Evolutionary conservation across 2,329 filamentous ascomycete genomes (phyloP), one percentile per base, ranked within the genome.

Genomic region (Albifimbria verrucaria): DNA sequence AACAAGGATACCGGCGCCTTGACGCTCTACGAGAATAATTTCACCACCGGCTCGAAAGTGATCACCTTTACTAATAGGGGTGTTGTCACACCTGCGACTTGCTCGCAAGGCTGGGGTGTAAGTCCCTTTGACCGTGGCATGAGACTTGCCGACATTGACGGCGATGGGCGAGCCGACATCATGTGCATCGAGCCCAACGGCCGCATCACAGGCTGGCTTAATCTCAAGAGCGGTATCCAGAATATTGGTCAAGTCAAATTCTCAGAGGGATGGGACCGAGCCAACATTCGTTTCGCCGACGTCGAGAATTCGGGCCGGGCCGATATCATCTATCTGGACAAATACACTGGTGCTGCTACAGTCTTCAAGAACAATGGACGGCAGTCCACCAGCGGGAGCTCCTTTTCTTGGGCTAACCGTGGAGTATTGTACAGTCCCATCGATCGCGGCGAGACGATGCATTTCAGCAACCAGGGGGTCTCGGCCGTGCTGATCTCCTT

Each of bases 311-410:
- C 25, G 2, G 53, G 53, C 2, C 39, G 53, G 6, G 53, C 45
- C 2, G 55, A 57, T 18, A 53, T 55, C 43, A 50, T 57, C 32
- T 55, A 51, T 48, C 46, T 57, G 28, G 53, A 57, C 24, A 57
- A 57, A 32, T 57, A 23, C 53, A 55, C 36, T 1, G 55, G 55
- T 2, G 44, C 55, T 15, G 53, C 17, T 22, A 20, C 18, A 11
- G 48, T 49, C 18, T 50, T 36, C 28, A 36, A 36, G 28, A 36
- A 36, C 28, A n/a, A 36, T n/a, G 28, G 28, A n/a, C 10, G 28
- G 10, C 10, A n/a, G n/a, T 9, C 10, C 28, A 10, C 28, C n/a
- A n/a, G 28, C 28, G 28, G 28, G 10, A 36, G 28, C n/a, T 36
- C 28, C 10, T 36, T 36, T 36, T n/a, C 9, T 10, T 36, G 10